phyloP scores from a whole-genome alignment of 2,329 filamentous ascomycete genomes.

The Ceratocystis variospora region DNA sequence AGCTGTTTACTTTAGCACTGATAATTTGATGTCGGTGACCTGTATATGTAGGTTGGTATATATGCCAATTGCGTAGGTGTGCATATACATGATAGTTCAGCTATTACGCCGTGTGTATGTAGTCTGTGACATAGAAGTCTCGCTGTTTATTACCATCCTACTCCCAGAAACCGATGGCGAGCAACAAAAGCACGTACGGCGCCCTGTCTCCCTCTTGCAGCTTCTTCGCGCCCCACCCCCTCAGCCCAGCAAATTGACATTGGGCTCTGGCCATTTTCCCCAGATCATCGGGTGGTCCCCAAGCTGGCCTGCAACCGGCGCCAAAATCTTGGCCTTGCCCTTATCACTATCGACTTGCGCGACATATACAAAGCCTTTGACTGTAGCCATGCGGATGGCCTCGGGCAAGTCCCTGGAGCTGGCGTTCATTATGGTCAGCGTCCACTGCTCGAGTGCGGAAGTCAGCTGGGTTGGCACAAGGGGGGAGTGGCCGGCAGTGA shows the following conservation, averaged over 20 bases:
- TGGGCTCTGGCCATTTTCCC: slow-evolving; percentile 76
- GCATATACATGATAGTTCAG: neutral
- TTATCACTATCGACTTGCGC: slow-evolving; percentile 80
- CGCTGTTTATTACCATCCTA: neutral
- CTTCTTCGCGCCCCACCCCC: neutral
- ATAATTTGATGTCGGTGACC: neutral
- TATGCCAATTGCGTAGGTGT: neutral
- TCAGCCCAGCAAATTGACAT: slow-evolving; percentile 57
- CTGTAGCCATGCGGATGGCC: slow-evolving; percentile 61
- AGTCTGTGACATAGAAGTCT: neutral
- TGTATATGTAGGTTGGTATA: neutral
- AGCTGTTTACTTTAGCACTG: neutral
- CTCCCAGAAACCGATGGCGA: neutral
- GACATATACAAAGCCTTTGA: slow-evolving; percentile 89
- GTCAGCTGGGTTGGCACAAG: slow-evolving; percentile 54
- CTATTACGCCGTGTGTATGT: neutral
- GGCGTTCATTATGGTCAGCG: slow-evolving; percentile 75
- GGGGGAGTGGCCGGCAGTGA: slow-evolving; percentile 27
- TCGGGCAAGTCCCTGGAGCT: slow-evolving; percentile 54
- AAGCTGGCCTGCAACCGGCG: slow-evolving; percentile 69
- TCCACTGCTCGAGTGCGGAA: slow-evolving; percentile 59
- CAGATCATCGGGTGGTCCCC: slow-evolving; percentile 68
- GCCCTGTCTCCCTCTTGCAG: neutral
- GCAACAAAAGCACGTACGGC: neutral
- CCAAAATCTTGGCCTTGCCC: slow-evolving; percentile 64